Conservation (phyloP, 129 eudicot species). For the Mikania micrantha region DNA sequence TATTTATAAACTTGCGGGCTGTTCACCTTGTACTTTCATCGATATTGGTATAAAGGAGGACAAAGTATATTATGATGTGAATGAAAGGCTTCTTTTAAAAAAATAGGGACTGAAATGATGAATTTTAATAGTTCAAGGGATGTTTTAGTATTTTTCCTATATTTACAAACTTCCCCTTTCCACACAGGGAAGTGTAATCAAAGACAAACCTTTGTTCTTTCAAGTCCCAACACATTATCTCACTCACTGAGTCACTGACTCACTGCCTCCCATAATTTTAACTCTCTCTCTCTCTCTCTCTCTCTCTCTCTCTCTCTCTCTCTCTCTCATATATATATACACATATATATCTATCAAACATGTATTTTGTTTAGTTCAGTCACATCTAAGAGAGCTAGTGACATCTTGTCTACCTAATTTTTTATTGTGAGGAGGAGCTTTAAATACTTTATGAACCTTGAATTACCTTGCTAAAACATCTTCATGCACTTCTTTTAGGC, state of each 20-base stretch:
- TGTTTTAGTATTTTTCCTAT: constrained; percentile 11
- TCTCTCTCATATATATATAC: not conserved
- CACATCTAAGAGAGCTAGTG: constrained; percentile 31
- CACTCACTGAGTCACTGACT: constrained; percentile 35
- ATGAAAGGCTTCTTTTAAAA: constrained; percentile 6
- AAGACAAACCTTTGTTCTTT: constrained; percentile 35
- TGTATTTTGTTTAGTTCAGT: constrained; percentile 25
- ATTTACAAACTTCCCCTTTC: constrained; percentile 35
- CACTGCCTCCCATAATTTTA: constrained; percentile 31
- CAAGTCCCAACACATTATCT: constrained; percentile 42
- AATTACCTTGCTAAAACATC: constrained; percentile 22
- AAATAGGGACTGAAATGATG: not conserved
- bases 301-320: no score
- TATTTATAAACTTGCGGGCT: no score
- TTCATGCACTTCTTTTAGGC: constrained; percentile 28
- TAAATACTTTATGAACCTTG: constrained; percentile 35
- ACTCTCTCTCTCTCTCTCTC: constrained; percentile 14
- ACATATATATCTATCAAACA: not conserved
- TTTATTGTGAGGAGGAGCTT: constrained; percentile 25
- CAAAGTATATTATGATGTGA: not conserved
- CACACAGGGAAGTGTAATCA: constrained; percentile 37
- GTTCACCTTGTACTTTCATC: no score
- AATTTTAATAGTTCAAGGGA: constrained; percentile 15
- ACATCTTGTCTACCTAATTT: constrained; percentile 28
- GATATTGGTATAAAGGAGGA: no score